A percentile compares a stretch with the other conserved stretches of the same genome.
Conservation (phyloP, 2,329 filamentous ascomycete genomes). For the Aureobasidium leucospermi region DNA sequence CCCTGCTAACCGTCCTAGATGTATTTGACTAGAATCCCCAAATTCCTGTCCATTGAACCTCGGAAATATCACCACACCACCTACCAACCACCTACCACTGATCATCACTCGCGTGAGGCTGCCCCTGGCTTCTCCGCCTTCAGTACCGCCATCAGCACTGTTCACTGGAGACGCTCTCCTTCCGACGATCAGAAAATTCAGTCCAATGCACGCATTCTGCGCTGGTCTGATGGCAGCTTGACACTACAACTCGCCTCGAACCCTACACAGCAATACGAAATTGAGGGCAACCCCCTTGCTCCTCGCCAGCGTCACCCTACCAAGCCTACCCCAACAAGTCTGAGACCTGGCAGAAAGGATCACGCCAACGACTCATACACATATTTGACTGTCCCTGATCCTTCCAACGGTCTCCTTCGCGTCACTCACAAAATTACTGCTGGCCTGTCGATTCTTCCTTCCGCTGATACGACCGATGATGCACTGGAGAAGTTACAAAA, state of each 20-base stretch:
- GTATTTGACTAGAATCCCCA: conserved; percentile 63
- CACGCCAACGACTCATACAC: conserved; percentile 66
- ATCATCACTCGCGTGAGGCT: conserved; percentile 44
- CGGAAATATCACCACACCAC: conserved; percentile 58
- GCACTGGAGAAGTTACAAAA: conserved; percentile 62
- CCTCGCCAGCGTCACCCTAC: conserved; percentile 46
- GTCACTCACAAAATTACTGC: conserved; percentile 70
- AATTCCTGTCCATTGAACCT: conserved; percentile 64
- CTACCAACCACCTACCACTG: conserved; percentile 57
- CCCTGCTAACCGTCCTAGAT: conserved; percentile 40
- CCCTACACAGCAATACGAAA: conserved; percentile 63
- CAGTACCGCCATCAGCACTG: conserved; percentile 58
- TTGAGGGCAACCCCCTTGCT: conserved; percentile 62
- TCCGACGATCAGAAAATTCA: conserved; percentile 58
- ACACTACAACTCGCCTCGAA: conserved; percentile 67
- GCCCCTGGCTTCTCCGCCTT: conserved; percentile 50
- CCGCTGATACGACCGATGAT: conserved; percentile 61
- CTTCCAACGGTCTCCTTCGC: conserved; percentile 60
- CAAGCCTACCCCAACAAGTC: conserved; percentile 41
- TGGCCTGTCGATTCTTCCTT: conserved; percentile 61
- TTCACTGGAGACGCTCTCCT: conserved; percentile 62
- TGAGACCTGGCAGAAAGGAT: conserved; percentile 43
- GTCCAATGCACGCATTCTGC: conserved; percentile 67
- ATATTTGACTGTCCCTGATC: conserved; percentile 66
- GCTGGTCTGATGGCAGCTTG: conserved; percentile 72